A percentile compares a stretch with the other conserved stretches of the same genome.
Conservation (phyloP, 805 yeast species). For the Cephaloascus albidus region DNA sequence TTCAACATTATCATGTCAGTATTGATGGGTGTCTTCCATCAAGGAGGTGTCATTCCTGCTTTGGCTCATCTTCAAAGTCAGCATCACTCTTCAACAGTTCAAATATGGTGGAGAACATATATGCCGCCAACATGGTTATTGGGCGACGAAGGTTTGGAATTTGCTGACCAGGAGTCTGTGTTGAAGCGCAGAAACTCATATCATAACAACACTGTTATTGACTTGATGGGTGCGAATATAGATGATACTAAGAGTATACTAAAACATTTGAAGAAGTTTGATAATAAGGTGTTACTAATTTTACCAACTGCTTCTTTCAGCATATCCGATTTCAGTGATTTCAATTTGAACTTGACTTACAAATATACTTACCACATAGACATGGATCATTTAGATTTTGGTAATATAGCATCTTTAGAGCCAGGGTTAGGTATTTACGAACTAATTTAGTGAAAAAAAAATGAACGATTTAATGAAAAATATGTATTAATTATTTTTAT, state of each 20-base stretch:
- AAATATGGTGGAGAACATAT: slow-evolving; percentile 91
- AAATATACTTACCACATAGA: slow-evolving; percentile 45
- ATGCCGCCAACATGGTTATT: slow-evolving; percentile 88
- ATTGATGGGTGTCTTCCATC: slow-evolving; percentile 78
- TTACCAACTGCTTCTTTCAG: slow-evolving; percentile 12
- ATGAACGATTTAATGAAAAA: no score
- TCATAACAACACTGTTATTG: slow-evolving; percentile 21
- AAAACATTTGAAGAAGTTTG: neutral
- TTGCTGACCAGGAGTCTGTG: slow-evolving; percentile 6
- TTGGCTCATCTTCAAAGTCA: slow-evolving; percentile 28
- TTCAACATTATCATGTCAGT: slow-evolving; percentile 55
- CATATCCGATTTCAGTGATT: slow-evolving; percentile 4
- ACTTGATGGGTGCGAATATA: slow-evolving; percentile 35
- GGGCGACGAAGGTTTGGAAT: slow-evolving; percentile 14
- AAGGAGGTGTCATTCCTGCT: slow-evolving; percentile 80
- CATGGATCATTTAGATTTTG: slow-evolving; percentile 62
- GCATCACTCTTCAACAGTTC: slow-evolving; percentile 16
- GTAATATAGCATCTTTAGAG: slow-evolving; percentile 32
- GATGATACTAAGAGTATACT: neutral
- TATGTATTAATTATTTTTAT: neutral
- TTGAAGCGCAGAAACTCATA: neutral
- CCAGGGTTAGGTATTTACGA: slow-evolving; percentile 62
- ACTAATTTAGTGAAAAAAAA: slow-evolving; percentile 11
- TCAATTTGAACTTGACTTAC: slow-evolving; percentile 14
- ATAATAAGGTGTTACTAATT: slow-evolving; percentile 8